Base-by-base conservation (phyloP, 805 yeast genomes). In the Candida andamanensis region DNA sequence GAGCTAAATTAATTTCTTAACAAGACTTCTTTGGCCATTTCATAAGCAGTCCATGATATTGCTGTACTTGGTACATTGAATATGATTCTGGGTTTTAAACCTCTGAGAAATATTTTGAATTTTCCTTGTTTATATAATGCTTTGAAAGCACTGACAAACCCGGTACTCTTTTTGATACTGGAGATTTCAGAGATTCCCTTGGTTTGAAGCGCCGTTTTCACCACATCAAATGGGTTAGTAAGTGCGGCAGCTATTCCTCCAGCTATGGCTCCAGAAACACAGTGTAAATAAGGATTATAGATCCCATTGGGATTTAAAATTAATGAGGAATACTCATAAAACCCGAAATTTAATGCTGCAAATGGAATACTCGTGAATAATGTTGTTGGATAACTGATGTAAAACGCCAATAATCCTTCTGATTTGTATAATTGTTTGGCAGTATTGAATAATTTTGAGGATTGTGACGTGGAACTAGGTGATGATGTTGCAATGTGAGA, bases 41-140 rank as follows among this genome's bases (percentile, higher is more conserved):
- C 98, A 58, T 90, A 90, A 17, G 95, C 85, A 2, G 97, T 90
- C 97, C 97, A 90, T 43, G 95, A 80, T 40, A 90, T 87, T 14
- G 97, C 97, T 6, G 97, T 90, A 28, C 94, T 79, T 15, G 98
- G 98, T 54, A 90, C 87, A 57, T 87, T 87, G 44, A 92, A 83
- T 19, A 90, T 78, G 35, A 92, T 78, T 58, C 98, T 77, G 28
- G 98, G 97, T 50, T 80, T 78, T 49, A 86, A 67, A 13, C 98
- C 98, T 45, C 95, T 72, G 49, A 72, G 53, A 55, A 92, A 92
- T 0, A 95, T 92, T 13, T 46, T 42, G 42, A 67, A 49, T 5
- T 89, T 89, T 28, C 76, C 77, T 28, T 68, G 65, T 35, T 62
- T 49, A 47, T 76, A 79, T 33, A 90, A 72, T 13, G 80, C 83